Base-by-base conservation (phyloP, 208 protist species). In the Zelonia costaricensis region DNA sequence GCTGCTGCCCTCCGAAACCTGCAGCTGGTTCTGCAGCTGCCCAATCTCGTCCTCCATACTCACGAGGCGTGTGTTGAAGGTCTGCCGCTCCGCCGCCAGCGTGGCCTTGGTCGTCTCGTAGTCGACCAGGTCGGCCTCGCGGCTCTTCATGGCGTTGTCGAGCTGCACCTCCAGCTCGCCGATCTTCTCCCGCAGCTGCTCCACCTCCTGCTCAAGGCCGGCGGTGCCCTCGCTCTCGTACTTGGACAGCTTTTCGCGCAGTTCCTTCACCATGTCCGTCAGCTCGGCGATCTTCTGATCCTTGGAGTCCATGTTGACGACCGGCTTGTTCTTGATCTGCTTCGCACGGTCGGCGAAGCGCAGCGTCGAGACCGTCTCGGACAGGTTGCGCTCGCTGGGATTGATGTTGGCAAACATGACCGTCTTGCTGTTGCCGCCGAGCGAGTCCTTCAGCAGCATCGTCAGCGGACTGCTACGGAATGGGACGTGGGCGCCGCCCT, bases 261-360 rank as follows among this genome's bases (percentile, higher is more conserved):
- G 42, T 49, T 93, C 85, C 22, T 80, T 69, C 43, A 96, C 78
- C 28, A 86, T 58, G 42, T 89, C 74, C 15, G 77, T 76, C 23
- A 94, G 75, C 54, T 94, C 85, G 3, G 79, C 76, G 38, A 94
- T 96, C 74, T 86, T 92, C 62, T 92, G 85, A 58, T 96, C 88
- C 68, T 96, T 96, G 35, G 84, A 75, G 70, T 94, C 88, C 86
- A 93, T 91, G 56, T 94, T 91, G 51, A 96, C 74, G 20, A 91
- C 80, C 4, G 88, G 82, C 71, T 96, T 97, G 76, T 97, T 97
- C 80, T 94, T 94, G 68, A 97, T 96, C 63, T 95, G 86, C 76
- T 94, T 96, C 31, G 92, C 92, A 27, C 92, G 82, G 55, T 94
- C 83, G 18, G 87, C 90, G 47, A 96, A 96, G 54, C 86, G 86